Percentiles rank a stretch among this genome's conserved stretches.
These are phyloP conservation scores for Omphalotus olearius DNA, from an alignment of 1,284 basidiomycete species.

Conservation along the genomic window DNA sequence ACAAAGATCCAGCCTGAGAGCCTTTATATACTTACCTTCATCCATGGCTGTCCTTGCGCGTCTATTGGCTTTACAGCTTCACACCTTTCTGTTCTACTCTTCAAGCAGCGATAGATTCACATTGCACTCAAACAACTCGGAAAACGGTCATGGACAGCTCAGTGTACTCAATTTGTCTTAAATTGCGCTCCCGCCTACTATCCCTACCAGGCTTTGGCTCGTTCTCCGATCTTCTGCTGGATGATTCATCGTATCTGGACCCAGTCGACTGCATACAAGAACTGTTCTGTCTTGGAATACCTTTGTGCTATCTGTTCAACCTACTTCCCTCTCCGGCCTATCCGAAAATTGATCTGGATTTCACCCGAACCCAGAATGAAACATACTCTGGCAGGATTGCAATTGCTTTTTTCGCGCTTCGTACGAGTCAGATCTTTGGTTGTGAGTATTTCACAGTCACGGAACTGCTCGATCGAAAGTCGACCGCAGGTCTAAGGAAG, in stretches of 20 bases:
- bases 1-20: no score
- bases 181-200: conserved; percentile 5
- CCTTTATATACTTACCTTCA: no score
- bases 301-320: conserved; percentile 13
- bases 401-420: conserved; percentile 11
- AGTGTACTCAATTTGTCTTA: neutral
- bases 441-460: conserved; percentile 7
- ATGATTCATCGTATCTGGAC: neutral
- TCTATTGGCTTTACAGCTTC: no score
- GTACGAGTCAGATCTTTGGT: conserved; percentile 1
- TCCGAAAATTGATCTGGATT: conserved; percentile 10
- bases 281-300: conserved; percentile 7
- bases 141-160: no score
- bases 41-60: no score
- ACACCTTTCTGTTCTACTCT: no score
- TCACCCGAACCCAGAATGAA: neutral
- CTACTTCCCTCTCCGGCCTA: conserved; percentile 7
- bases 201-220: conserved; percentile 2
- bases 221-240: neutral
- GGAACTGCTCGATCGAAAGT: conserved; percentile 1
- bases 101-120: no score
- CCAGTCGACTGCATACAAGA: conserved; percentile 9
- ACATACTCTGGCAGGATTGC: conserved; percentile 10
- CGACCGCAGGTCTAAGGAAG: conserved; percentile 8
- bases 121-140: no score